Base-by-base conservation (phyloP, 2,329 filamentous ascomycete genomes). In the Colletotrichum sublineola region DNA sequence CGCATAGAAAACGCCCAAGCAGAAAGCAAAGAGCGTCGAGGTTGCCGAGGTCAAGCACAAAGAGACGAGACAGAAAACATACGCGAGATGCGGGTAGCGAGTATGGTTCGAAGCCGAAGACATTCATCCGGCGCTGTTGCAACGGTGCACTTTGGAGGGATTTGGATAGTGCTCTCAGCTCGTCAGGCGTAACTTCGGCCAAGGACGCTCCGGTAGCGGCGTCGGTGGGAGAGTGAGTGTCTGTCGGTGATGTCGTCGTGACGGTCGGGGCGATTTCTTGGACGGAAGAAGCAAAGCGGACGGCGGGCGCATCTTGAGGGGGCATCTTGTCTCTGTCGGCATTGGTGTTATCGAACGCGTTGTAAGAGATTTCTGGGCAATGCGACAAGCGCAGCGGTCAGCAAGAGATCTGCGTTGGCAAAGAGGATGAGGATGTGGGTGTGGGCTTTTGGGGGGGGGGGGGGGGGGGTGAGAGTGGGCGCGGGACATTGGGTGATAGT, bases 41-140 rank as follows among this genome's bases (percentile, higher is more conserved):
- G 31, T 14, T 60, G 38, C 66, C 46, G 33, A 42, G 53, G 29
- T 40, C 67, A 70, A 38, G 55, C 52, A 70, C 55, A 20, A 36
- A 62, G 20, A 36, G 20, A 57, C 38, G 57, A 56, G 60, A 55
- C 36, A 33, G 53, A 42, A n/a, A 52, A 88, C 92, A 83, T 90
- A 96, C 94, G 83, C 94, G 89, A 57, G 94, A 96, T 42, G 90
- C 88, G 48, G 96, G 96, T 64, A 98, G 86, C 46, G 96, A 98
- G 75, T 97, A 91, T 44, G 96, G 92, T 80, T 98, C 95, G 79
- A 95, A 98, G 55, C 93, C 91, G 82, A 94, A 97, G 79, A 95
- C 94, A 79, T 93, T 93, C 86, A 97, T 90, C 75, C 95, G 90
- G 69, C 91, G 89, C 77, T 95, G 92, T 83, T 98, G 95, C 73